These are phyloP conservation scores for Cetradonia linearis DNA, from an alignment of 495 filamentous ascomycete genomes.

Conservation along the genomic window DNA sequence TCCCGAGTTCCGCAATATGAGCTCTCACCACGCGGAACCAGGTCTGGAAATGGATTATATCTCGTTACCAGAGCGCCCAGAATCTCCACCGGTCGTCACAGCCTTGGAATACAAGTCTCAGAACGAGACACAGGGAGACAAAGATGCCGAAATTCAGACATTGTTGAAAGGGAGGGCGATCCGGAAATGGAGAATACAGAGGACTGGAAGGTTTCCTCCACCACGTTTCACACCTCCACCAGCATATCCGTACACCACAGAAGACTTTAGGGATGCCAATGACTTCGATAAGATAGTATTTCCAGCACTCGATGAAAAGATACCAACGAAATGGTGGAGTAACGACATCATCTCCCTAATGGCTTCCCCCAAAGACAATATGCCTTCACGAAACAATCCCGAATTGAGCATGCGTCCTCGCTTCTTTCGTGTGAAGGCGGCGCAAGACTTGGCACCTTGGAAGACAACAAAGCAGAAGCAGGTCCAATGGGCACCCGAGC, in stretches of 20 bases:
- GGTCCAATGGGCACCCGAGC: background rate
- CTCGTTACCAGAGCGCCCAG: background rate
- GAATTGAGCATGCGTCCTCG: background rate
- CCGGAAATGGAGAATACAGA: background rate
- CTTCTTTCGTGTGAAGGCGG: background rate
- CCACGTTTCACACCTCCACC: background rate
- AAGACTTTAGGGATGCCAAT: background rate
- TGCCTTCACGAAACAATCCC: background rate
- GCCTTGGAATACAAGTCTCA: background rate
- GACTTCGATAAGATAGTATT: background rate
- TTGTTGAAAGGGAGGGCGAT: background rate
- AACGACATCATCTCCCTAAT: background rate
- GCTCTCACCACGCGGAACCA: background rate
- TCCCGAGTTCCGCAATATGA: background rate
- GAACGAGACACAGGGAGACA: background rate
- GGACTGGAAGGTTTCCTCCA: background rate
- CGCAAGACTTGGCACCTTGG: background rate
- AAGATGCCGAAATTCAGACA: background rate
- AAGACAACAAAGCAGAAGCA: background rate
- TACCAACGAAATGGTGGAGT: background rate
- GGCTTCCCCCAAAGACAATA: background rate
- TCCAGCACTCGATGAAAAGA: background rate
- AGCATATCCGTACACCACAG: background rate
- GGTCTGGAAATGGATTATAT: background rate
- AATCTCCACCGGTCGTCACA: background rate